Conservation (phyloP, 495 filamentous ascomycete genomes). For the Hypoxylon fuscum region DNA sequence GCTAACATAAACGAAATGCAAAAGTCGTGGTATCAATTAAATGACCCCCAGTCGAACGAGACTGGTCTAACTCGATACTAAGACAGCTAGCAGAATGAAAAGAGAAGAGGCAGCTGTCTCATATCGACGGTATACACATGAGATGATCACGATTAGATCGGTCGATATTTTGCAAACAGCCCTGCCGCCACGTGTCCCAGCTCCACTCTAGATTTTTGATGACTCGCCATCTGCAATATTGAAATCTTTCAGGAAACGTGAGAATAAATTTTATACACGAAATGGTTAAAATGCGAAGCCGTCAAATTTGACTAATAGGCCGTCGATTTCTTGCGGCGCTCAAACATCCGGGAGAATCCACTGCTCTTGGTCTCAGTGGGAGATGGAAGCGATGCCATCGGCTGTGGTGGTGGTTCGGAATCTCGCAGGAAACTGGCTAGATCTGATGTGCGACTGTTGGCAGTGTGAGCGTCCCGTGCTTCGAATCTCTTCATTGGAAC, state of each 20-base stretch:
- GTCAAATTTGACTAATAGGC: constrained; percentile 29
- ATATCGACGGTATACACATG: constrained; percentile 11
- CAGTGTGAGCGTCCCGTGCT: constrained; percentile 58
- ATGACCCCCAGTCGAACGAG: neutral
- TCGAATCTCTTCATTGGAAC: constrained; percentile 63
- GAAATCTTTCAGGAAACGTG: constrained; percentile 5
- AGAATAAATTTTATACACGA: constrained; percentile 34
- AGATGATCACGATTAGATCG: constrained; percentile 17
- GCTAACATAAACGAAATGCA: constrained; percentile 11
- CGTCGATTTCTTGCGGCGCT: constrained; percentile 44
- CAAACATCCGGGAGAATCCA: constrained; percentile 45
- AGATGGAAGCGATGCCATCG: constrained; percentile 26
- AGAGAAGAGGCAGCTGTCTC: neutral
- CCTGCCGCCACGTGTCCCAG: constrained; percentile 1
- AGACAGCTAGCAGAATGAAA: constrained; percentile 7
- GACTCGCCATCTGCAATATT: neutral
- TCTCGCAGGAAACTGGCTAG: constrained; percentile 82
- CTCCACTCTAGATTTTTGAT: constrained; percentile 16
- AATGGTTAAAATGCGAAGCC: constrained; percentile 3
- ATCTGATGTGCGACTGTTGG: constrained; percentile 65
- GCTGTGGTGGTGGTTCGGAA: constrained; percentile 71
- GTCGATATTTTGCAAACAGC: constrained; percentile 3
- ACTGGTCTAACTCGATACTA: neutral
- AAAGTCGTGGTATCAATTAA: constrained; percentile 26
- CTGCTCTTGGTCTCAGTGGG: constrained; percentile 38